Evolutionary conservation across 768 basidiomycete species (phyloP), one percentile per base, ranked within the genome.

Genomic region (Candolleomyces eurysporus): DNA sequence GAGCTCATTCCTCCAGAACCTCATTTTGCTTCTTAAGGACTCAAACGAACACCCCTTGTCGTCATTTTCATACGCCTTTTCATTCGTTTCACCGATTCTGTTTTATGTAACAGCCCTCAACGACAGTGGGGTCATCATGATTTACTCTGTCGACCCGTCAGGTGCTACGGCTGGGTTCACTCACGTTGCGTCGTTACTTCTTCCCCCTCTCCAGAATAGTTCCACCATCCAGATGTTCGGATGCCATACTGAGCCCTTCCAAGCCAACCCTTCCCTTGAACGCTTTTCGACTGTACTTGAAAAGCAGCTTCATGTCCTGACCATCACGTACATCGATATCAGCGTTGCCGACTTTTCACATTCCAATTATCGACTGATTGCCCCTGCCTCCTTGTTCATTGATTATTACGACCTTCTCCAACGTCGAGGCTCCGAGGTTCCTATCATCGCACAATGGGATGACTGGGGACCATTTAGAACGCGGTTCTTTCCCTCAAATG

Each of bases 41-140:
- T 61, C 69, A 8, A 61, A 58, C 39, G 19, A 61, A 5, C 21
- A 57, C 30, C 51, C 43, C 10, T 68, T 79, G 13, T 76, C 75
- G 0, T 52, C 61, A 0, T 65, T 63, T 0, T 70, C 75, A 0
- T 76, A 69, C 64, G 80, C 83, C 67, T 82, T 85, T 66, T 73
- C 79, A 0, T 81, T 85, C 54, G 68, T 87, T 49, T 75, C 77
- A 4, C 68, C 70, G 10, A 73, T 78, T 2, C 74, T 81, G 10
- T 79, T 76, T 67, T 73, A 81, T 60, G 57, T 84, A 16, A 80
- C 84, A 11, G 70, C 71, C 13, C 59, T 63, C 3, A 45, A 57
- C 5, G 67, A 67, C 5, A 46, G 51, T 5, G 84, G 84, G 5
- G 60, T 75, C 1, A 72, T 86, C 58, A 68, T 78, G 19, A 60